Evolutionary conservation across 2,329 filamentous ascomycete species (phyloP).

Genomic region (Hypoxylon sp.): DNA sequence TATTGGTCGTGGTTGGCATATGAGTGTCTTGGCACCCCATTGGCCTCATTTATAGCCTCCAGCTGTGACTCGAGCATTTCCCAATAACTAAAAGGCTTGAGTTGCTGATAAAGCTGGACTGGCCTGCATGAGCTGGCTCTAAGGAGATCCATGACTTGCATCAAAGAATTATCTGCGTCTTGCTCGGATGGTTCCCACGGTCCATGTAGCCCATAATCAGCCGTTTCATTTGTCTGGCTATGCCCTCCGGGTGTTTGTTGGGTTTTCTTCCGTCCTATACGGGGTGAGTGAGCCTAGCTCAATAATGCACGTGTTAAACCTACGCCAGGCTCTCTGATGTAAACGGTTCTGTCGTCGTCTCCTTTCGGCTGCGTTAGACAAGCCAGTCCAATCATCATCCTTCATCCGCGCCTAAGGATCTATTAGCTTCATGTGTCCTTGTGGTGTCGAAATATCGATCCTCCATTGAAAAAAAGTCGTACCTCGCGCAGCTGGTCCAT

Average conservation of each 20-base stretch:
- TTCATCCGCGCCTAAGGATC: conserved; percentile 40
- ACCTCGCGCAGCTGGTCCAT: conserved; percentile 44
- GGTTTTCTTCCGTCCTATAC: conserved; percentile 15
- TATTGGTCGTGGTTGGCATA: not conserved
- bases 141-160: conserved; percentile 21
- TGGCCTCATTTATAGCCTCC: conserved; percentile 6
- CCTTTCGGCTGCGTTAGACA: conserved; percentile 50
- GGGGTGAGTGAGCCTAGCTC: not conserved
- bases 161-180: conserved; percentile 3
- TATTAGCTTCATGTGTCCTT: conserved; percentile 2
- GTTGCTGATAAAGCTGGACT: conserved; percentile 9
- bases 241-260: not conserved
- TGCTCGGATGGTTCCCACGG: not conserved
- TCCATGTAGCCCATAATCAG: not conserved
- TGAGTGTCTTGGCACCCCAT: not conserved
- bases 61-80: conserved; percentile 33
- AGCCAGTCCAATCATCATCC: conserved; percentile 55
- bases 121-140: conserved; percentile 1
- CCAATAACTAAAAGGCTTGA: conserved; percentile 46
- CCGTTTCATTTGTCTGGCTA: not conserved
- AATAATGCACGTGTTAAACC: conserved; percentile 23
- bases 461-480: not conserved
- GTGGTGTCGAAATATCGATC: not conserved
- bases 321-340: conserved; percentile 55
- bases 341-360: conserved; percentile 54